Percentiles rank a stretch among this genome's conserved stretches.
phyloP scores from a whole-genome alignment of 139 green algal genomes.

The Volvox reticuliferus region DNA sequence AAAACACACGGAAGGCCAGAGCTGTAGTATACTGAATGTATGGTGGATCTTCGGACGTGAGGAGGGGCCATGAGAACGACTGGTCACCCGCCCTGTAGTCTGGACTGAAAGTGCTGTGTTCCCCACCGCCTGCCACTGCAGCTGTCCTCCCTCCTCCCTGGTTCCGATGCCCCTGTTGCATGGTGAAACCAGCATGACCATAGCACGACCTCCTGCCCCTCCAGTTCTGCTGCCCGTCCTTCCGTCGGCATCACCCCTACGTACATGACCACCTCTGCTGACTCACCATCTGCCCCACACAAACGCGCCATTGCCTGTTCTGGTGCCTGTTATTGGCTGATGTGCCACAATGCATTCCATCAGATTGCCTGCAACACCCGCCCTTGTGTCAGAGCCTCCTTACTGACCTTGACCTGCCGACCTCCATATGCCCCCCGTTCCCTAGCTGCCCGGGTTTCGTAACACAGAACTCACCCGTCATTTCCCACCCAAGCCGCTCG shows the following conservation, averaged over 20 bases:
- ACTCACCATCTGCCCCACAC: neutral
- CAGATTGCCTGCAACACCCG: neutral
- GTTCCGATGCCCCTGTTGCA: neutral
- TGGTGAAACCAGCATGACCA: neutral
- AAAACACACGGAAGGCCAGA: too few species aligned
- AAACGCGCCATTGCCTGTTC: neutral
- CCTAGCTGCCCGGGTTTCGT: too few species aligned
- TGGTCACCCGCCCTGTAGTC: too few species aligned
- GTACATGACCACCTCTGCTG: too few species aligned
- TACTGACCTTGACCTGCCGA: neutral
- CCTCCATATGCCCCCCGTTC: neutral
- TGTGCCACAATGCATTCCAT: neutral
- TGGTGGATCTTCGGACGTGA: too few species aligned
- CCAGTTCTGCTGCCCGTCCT: too few species aligned
- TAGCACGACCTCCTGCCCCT: neutral
- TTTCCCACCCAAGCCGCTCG: too few species aligned
- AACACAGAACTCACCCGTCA: too few species aligned
- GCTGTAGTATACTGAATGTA: too few species aligned
- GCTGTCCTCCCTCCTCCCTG: neutral
- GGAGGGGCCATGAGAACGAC: too few species aligned
- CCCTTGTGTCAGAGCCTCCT: neutral
- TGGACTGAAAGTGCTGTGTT: too few species aligned
- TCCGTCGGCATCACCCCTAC: neutral
- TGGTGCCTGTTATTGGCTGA: neutral
- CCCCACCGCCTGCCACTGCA: neutral